Conservation (phyloP, 2,329 filamentous ascomycete genomes). For the Scytalidium lignicola region DNA sequence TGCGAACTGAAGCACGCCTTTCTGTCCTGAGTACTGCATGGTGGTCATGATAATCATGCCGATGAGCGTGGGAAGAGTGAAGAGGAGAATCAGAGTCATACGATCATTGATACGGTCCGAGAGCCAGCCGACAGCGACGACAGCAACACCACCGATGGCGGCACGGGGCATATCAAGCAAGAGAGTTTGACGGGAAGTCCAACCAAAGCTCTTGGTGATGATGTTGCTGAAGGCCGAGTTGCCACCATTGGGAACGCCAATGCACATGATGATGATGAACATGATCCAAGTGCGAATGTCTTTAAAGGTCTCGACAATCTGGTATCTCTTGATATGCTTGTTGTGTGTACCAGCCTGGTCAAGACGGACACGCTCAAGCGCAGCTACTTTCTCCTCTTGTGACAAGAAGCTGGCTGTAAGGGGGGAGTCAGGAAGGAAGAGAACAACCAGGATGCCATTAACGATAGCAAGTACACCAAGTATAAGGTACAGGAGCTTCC, state of each 20-base stretch:
- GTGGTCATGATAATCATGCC: slow-evolving; percentile 12
- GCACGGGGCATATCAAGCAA: slow-evolving; percentile 16
- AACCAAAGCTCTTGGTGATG: slow-evolving; percentile 4
- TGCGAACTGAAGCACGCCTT: slow-evolving; percentile 14
- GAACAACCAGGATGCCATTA: slow-evolving; percentile 17
- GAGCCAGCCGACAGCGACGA: slow-evolving; percentile 14
- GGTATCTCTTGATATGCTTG: slow-evolving; percentile 40
- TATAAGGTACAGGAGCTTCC: slow-evolving; percentile 15
- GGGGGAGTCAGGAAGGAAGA: slow-evolving; percentile 41
- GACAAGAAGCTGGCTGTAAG: slow-evolving; percentile 15
- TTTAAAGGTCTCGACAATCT: slow-evolving; percentile 42
- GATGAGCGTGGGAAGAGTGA: slow-evolving; percentile 15
- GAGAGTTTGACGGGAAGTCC: slow-evolving; percentile 9
- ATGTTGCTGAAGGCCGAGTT: slow-evolving; percentile 4
- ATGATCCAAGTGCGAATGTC: slow-evolving; percentile 9
- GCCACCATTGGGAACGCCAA: slow-evolving; percentile 47
- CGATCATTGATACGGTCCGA: slow-evolving; percentile 14
- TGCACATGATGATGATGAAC: slow-evolving; percentile 42
- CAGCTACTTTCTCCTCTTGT: slow-evolving; percentile 19
- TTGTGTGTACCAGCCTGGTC: slow-evolving; percentile 50
- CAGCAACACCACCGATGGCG: slow-evolving; percentile 14
- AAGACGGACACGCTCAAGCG: slow-evolving; percentile 31
- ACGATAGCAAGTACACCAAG: slow-evolving; percentile 15
- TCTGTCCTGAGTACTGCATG: slow-evolving; percentile 15
- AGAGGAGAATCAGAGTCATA: slow-evolving; percentile 6